Conservation (phyloP, 148 eudicot genomes). For the Rhododendron mucronatum region DNA sequence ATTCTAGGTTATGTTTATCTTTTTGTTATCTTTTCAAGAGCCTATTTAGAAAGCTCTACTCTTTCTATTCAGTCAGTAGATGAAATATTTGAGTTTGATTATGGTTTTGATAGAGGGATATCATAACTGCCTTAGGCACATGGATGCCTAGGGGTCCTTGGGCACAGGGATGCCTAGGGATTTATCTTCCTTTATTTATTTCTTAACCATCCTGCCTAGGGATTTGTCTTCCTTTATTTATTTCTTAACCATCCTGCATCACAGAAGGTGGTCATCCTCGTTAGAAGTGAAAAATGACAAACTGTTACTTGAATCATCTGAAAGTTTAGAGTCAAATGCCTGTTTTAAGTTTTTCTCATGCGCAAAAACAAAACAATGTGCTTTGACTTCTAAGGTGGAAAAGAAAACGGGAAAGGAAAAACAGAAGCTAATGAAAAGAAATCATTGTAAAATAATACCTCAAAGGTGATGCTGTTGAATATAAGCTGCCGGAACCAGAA, state of each 20-base stretch:
- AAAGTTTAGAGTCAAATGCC: neutral
- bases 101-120: neutral
- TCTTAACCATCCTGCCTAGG: no score
- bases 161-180: no score
- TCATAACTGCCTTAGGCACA: neutral
- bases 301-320: neutral
- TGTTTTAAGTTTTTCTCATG: neutral
- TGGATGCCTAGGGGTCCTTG: neutral
- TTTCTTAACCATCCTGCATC: no score
- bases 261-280: neutral
- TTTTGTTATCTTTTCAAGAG: neutral
- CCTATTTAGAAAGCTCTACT: neutral
- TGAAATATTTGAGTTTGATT: neutral
- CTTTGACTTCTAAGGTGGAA: neutral
- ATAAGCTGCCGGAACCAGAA: constrained; percentile 45
- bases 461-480: constrained; percentile 39
- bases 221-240: no score
- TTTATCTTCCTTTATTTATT: no score
- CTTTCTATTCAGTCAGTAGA: neutral
- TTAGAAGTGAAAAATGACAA: neutral
- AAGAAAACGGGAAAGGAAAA: neutral
- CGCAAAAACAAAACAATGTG: neutral
- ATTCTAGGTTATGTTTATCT: neutral
- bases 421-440: neutral
- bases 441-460: constrained; percentile 37